Evolutionary conservation across 2,329 filamentous ascomycete species (phyloP).

Genomic region (Aspergillus floridensis): DNA sequence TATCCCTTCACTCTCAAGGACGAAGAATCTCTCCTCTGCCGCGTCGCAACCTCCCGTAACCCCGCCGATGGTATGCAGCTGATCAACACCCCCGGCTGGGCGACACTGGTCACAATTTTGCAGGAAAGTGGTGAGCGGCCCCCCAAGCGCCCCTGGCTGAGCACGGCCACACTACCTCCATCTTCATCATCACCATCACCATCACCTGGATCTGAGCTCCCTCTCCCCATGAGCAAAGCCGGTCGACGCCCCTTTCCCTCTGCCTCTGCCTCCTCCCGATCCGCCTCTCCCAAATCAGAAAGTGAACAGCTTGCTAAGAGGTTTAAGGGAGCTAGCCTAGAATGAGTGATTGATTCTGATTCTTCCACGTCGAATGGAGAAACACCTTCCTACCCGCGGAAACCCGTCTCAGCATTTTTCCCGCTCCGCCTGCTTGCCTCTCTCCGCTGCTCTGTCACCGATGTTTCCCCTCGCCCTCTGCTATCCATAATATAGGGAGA

Average conservation of each 20-base stretch:
- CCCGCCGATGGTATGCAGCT: constrained; percentile 78
- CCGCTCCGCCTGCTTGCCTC: background rate
- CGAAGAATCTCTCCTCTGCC: constrained; percentile 81
- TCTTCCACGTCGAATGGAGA: background rate
- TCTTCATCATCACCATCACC: background rate
- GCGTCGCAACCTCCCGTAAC: constrained; percentile 77
- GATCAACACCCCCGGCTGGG: constrained; percentile 85
- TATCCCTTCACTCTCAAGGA: constrained; percentile 57
- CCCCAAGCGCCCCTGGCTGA: constrained; percentile 64
- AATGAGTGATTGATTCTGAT: constrained; percentile 28
- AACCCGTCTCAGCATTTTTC: too few relatives aligned
- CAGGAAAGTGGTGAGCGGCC: constrained; percentile 96
- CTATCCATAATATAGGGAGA: background rate
- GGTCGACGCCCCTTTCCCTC: constrained; percentile 35
- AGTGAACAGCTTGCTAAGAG: constrained; percentile 63
- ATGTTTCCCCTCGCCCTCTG: background rate
- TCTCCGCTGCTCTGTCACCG: background rate
- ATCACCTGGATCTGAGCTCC: constrained; percentile 25
- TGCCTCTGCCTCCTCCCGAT: constrained; percentile 32
- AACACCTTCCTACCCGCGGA: background rate
- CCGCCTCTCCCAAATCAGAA: constrained; percentile 46
- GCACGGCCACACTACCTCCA: constrained; percentile 28
- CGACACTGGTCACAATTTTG: constrained; percentile 87
- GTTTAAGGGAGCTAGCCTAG: constrained; percentile 62
- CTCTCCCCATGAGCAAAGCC: constrained; percentile 32